These are phyloP conservation scores for Pythium phragmitis DNA, from an alignment of 352 stramenopile species.

Conservation along the genomic window DNA sequence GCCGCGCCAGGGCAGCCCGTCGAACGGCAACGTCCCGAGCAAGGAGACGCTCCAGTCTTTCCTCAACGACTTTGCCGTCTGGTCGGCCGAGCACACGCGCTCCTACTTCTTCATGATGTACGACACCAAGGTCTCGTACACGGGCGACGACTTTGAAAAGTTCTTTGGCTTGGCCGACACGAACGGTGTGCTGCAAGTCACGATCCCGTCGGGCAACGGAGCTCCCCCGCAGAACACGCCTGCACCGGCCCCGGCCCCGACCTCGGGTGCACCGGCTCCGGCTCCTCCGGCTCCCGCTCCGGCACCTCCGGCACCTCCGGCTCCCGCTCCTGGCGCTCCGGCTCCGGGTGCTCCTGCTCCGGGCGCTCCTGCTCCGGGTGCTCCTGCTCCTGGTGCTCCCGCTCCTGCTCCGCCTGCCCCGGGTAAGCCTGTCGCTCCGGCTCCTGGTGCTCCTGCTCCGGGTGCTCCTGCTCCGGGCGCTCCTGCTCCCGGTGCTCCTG, in stretches of 20 bases:
- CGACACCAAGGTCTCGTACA: conserved; percentile 49
- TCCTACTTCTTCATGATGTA: conserved; percentile 70
- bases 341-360: neutral
- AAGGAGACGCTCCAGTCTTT: conserved; percentile 43
- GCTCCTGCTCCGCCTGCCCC: no score
- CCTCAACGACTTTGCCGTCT: conserved; percentile 44
- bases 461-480: neutral
- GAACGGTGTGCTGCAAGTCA: conserved; percentile 35
- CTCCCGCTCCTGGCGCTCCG: conserved; percentile 3
- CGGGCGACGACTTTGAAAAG: conserved; percentile 48
- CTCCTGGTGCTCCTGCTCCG: neutral
- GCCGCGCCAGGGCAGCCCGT: conserved; percentile 33
- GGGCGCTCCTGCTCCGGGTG: no score
- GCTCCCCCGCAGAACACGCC: conserved; percentile 2
- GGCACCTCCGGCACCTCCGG: neutral
- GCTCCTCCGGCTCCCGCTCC: conserved; percentile 1
- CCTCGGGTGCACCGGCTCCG: neutral
- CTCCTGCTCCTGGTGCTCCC: no score
- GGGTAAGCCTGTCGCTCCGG: no score
- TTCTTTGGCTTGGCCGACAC: conserved; percentile 50
- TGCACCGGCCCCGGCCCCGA: conserved; percentile 3
- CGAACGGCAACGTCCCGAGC: conserved; percentile 38
- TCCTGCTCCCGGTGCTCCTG: no score
- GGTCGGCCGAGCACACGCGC: conserved; percentile 30
- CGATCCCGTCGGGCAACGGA: conserved; percentile 32